Conservation (phyloP, 768 basidiomycete genomes). For the Boletus barrowsii region DNA sequence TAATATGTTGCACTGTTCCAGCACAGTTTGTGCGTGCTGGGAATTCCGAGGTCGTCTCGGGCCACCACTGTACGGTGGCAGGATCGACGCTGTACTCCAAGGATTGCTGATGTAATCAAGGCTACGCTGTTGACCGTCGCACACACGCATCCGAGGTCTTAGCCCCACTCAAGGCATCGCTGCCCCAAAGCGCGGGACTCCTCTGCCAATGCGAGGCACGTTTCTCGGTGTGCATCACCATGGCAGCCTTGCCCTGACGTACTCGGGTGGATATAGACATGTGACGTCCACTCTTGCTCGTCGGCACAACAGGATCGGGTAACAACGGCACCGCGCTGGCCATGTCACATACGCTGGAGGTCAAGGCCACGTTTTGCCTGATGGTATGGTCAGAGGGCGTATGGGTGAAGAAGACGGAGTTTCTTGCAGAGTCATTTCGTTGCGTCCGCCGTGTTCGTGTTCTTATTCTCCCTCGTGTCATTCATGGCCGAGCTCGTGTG, state of each 20-base stretch:
- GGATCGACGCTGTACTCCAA: too few species aligned
- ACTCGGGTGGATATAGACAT: conserved; percentile 53
- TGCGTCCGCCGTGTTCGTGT: conserved; percentile 37
- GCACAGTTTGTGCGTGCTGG: too few species aligned
- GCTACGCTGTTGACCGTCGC: too few species aligned
- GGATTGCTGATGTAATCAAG: too few species aligned
- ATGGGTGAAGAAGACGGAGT: conserved; percentile 99
- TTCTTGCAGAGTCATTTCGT: conserved; percentile 93
- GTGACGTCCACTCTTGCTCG: conserved; percentile 86
- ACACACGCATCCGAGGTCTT: conserved; percentile 48
- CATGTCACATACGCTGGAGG: conserved; percentile 88
- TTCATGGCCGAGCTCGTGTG: too few species aligned
- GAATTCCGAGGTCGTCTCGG: too few species aligned
- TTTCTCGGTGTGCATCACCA: not conserved
- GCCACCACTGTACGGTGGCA: too few species aligned
- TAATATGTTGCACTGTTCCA: too few species aligned
- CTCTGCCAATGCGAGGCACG: conserved; percentile 91
- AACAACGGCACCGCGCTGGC: conserved; percentile 98
- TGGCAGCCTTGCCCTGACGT: not conserved
- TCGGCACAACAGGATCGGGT: conserved; percentile 95
- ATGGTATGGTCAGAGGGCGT: conserved; percentile 99
- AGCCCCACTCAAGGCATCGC: conserved; percentile 88
- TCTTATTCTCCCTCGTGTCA: not conserved
- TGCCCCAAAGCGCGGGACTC: conserved; percentile 76
- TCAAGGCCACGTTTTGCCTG: conserved; percentile 95